Evolutionary conservation across 2,329 filamentous ascomycete species (phyloP).

Genomic region (Hypomyces perniciosus): DNA sequence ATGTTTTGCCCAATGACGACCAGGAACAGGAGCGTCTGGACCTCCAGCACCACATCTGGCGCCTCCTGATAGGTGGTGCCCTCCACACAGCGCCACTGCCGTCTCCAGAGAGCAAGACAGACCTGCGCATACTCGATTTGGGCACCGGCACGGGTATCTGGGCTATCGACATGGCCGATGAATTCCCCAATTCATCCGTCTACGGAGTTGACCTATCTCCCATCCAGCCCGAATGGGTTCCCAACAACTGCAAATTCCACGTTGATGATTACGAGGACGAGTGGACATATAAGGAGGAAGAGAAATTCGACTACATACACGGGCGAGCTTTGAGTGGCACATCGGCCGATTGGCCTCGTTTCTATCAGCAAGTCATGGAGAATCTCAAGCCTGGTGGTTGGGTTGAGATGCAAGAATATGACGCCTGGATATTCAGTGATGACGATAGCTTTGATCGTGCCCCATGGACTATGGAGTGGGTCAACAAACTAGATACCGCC

Average conservation of each 20-base stretch:
- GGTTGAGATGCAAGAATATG: constrained; percentile 36
- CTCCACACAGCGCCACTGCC: constrained; percentile 42
- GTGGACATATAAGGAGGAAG: constrained; percentile 36
- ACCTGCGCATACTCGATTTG: constrained; percentile 46
- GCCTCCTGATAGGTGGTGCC: constrained; percentile 36
- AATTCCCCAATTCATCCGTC: constrained; percentile 30
- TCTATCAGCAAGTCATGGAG: constrained; percentile 23
- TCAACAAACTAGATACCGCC: constrained; percentile 29
- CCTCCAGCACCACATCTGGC: constrained; percentile 49
- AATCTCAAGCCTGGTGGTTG: constrained; percentile 31
- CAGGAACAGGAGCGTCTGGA: constrained; percentile 50
- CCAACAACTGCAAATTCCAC: constrained; percentile 57
- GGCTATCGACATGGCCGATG: constrained; percentile 51
- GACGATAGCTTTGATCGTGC: constrained; percentile 33
- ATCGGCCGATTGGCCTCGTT: constrained; percentile 26
- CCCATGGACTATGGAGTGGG: constrained; percentile 35
- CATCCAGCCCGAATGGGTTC: constrained; percentile 53
- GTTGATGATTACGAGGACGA: constrained; percentile 58
- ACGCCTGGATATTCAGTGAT: constrained; percentile 33
- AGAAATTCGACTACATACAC: constrained; percentile 31
- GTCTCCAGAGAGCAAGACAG: constrained; percentile 4
- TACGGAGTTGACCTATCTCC: constrained; percentile 52
- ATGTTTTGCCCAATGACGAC: constrained; percentile 45
- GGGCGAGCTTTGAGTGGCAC: constrained; percentile 28
- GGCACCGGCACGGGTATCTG: constrained; percentile 59